Base-by-base conservation (phyloP, 208 protist species). In the Trypanosoma melophagium region DNA sequence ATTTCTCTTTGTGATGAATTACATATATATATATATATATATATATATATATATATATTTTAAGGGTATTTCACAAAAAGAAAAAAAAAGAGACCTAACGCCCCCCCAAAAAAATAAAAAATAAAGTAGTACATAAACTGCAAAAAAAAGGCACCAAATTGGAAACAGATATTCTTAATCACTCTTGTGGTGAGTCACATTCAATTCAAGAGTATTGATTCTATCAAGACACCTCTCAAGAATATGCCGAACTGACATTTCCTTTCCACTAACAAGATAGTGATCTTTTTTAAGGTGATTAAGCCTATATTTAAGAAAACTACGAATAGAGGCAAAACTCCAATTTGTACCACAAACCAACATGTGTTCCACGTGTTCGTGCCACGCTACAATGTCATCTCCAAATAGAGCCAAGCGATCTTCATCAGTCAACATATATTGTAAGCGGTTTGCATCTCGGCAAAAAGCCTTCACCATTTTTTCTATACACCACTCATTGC, bases 331-430 rank as follows among this genome's bases (percentile, higher is more conserved):
- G 13, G 59, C 62, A 53, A 83, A 83, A 54, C 79, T 88, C 84
- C 89, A 89, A 66, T 92, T 92, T 12, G 78, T 79, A 17, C 89
- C 77, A 40, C 41, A 59, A 51, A 81, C 75, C n/a, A 92, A 66
- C 72, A 90, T 75, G 16, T 7, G 1, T 40, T 94, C 89, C 17
- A 88, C 64, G 38, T 87, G 77, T 5, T 28, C 47, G 35, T 67
- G 53, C 76, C 79, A 93, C 24, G 58, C 69, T 8, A 9, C 63
- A 38, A 54, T 28, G 40, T 86, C 77, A 16, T 76, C 70, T 52
- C 70, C 85, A 60, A 80, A 90, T 21, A 89, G 61, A 7, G 77
- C 59, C 2, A 42, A 41, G 13, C 81, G 60, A 35, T 90, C 86
- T 28, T 79, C 80, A 1, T 72, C 66, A 8, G 60, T 71, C 22